Evolutionary conservation across 805 yeast genomes (phyloP), one percentile per base, ranked within the genome.

Genomic region (Cyberlindnera mississippiensis): DNA sequence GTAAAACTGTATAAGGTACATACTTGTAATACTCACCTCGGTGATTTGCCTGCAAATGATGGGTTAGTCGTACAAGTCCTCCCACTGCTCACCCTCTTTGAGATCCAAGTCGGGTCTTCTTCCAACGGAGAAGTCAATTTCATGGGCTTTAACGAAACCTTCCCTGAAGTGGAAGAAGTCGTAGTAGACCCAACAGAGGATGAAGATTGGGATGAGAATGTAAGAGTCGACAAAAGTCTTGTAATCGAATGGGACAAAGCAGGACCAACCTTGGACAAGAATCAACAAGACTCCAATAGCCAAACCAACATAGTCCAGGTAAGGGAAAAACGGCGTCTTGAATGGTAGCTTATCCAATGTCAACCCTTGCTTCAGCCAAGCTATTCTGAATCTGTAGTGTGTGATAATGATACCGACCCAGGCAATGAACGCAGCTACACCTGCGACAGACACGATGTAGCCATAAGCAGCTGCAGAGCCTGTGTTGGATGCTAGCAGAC

Each of bases 381-480:
- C 80, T 26, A 64, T 59, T 80, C 84, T 82, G 62, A 83, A 84
- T 59, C 87, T 70, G 41, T 82, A 61, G 62, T 82, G 89, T 5
- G 80, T 67, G 27, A 73, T 61, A 24, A 80, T 70, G 46, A 82
- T 80, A 56, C 76, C 72, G 26, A 77, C 72, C 90, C 90, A 82
- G 19, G 85, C 71, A 46, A 82, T 77, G 51, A 83, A 75, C 32
- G 90, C 89, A 10, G 87, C 80, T 35, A 82, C 83, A 35, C 85
- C 85, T 12, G 85, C 73, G 50, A 84, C 82, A 58, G 79, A 81
- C 50, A 82, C 67, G 43, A 84, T 69, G 85, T 89, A 84, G 50
- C 69, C 63, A 64, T 83, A 84, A 16, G 82, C 89, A 6, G 71
- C 68, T 20, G 63, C 58, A 44, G 85, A 84, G 41, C 75, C 67